Percentiles rank a stretch among this genome's conserved stretches.
These are phyloP conservation scores for Ustilago xerochloae DNA, from an alignment of 1,284 basidiomycete genomes.

Conservation along the genomic window DNA sequence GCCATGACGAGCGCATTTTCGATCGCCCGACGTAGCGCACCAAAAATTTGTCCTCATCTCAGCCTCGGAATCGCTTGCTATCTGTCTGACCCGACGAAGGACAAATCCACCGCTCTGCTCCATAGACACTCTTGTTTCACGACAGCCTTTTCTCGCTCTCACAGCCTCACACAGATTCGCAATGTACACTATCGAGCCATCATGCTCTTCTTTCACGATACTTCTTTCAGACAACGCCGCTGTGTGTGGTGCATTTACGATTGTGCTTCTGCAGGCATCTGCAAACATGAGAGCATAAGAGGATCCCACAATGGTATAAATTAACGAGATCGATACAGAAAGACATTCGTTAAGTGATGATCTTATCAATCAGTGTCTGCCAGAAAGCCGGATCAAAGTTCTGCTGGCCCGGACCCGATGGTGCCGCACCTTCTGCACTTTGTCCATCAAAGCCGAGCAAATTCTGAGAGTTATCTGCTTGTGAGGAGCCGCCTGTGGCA, in stretches of 20 bases:
- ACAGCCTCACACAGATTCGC: conserved; percentile 8
- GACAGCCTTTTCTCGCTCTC: background rate
- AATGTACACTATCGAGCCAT: conserved; percentile 41
- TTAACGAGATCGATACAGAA: too few species aligned
- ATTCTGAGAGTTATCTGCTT: conserved; percentile 7
- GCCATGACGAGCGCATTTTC: background rate
- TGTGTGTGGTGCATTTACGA: background rate
- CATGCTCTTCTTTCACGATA: conserved; percentile 11
- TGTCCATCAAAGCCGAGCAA: conserved; percentile 19
- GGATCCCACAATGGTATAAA: background rate
- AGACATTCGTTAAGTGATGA: conserved; percentile 54
- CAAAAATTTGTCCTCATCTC: background rate
- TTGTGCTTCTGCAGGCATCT: background rate
- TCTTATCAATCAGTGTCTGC: conserved; percentile 55
- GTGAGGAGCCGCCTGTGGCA: background rate
- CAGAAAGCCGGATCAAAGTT: conserved; percentile 50
- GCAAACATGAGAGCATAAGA: background rate
- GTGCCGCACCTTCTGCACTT: background rate
- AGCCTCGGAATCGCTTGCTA: background rate
- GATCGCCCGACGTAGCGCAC: background rate
- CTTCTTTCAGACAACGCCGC: background rate
- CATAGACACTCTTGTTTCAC: conserved; percentile 9
- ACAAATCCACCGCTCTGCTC: conserved; percentile 35
- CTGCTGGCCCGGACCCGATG: conserved; percentile 7
- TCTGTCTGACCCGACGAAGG: background rate